Evolutionary conservation across 1,139 yeast species (phyloP), one percentile per base, ranked within the genome.

Genomic region (Yamadazyma atlantica): DNA sequence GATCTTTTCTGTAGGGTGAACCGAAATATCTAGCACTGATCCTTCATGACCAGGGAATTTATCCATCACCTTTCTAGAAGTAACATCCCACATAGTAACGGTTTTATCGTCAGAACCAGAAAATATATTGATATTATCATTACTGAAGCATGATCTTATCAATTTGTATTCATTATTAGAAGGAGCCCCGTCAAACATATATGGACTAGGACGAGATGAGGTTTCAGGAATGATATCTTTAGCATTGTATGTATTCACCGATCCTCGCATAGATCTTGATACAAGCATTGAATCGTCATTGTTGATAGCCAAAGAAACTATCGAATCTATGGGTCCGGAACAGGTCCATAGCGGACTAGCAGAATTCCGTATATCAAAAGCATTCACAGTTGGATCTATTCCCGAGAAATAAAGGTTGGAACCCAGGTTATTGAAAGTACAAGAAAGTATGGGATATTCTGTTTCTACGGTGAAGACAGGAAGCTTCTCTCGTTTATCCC

Each of bases 91-190:
- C 3, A 72, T 51, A 3, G 79, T 76, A 0, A 76, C 71, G 2
- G 79, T 66, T 4, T 72, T 66, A 53, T 84, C 90, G 26, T 76
- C 78, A 0, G 88, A 75, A 0, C 92, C 94, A 24, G 84, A 75
- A 9, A 69, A 60, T 3, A 82, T 61, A 15, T 53, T 45, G 13
- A 64, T 59, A 39, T 59, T 60, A 38, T 56, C 71, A 6, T 57
- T 49, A 11, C 69, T 64, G 58, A 80, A 72, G 23, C 66, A 56
- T 1, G 79, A 68, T 38, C 85, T 60, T 3, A 80, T 69, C 31
- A 79, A 52, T 39, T 72, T 66, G 43, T 72, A 73, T 40, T 82
- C 88, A 6, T 66, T 59, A 21, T 36, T 17, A 1, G 80, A 65
- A 1, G 75, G 61, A 0, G 88, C 79, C 1, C 90, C 92, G 30